A percentile compares a stretch with the other conserved stretches of the same genome.
phyloP scores from a whole-genome alignment of 208 protist species.

The Leishmania braziliensis region DNA sequence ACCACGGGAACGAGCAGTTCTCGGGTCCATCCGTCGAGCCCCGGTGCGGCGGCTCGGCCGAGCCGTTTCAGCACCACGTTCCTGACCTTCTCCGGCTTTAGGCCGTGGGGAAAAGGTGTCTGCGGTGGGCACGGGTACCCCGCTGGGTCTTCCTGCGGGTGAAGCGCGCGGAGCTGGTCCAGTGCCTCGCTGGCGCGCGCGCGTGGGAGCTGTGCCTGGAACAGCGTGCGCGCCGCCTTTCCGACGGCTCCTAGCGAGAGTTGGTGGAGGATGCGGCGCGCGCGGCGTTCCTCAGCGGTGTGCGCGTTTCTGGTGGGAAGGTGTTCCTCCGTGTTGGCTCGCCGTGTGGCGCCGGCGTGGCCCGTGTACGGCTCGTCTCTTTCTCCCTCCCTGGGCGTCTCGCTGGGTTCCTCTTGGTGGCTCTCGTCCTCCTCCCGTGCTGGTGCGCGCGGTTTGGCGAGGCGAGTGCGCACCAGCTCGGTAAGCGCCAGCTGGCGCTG shows the following conservation, averaged over 20 bases:
- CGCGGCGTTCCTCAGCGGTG: no score
- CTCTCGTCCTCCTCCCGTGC: not conserved
- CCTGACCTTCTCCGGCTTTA: slow-evolving; percentile 12
- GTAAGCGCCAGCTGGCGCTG: no score
- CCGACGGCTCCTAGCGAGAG: no score
- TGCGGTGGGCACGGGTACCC: not conserved
- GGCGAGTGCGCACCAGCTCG: no score
- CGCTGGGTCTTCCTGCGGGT: slow-evolving; percentile 10
- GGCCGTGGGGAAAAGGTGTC: not conserved
- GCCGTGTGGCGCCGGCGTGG: not conserved
- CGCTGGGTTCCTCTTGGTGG: not conserved
- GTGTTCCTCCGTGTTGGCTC: not conserved
- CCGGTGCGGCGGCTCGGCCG: slow-evolving; percentile 20
- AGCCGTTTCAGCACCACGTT: slow-evolving; percentile 12
- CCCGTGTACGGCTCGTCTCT: not conserved
- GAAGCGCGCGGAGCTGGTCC: slow-evolving; percentile 3
- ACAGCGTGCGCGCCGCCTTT: no score
- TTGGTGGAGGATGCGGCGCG: no score
- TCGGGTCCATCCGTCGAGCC: slow-evolving; percentile 34
- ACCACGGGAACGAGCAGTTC: slow-evolving; percentile 28
- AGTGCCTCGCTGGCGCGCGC: not conserved
- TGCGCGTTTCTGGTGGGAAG: no score
- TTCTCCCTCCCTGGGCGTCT: not conserved
- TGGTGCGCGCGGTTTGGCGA: no score
- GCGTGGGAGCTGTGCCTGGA: not conserved